phyloP scores from a whole-genome alignment of 1,284 basidiomycete genomes.

The Violaceomyces palustris region DNA sequence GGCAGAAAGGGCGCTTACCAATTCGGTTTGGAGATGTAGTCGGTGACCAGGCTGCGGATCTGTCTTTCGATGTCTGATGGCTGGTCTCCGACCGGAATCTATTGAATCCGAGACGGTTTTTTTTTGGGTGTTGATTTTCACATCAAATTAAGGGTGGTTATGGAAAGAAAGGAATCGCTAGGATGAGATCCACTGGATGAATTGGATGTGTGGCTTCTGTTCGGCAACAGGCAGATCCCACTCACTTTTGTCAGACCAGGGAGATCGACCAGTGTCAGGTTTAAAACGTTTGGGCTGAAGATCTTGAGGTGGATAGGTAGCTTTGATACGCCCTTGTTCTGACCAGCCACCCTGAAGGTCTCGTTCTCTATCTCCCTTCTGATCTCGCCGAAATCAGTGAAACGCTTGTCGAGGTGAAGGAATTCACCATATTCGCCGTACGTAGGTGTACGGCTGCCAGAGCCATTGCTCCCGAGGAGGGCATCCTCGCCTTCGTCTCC shows the following conservation, averaged over 20 bases:
- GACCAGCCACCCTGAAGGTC: conserved; percentile 92
- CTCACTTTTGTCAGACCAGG: conserved; percentile 87
- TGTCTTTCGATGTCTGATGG: conserved; percentile 89
- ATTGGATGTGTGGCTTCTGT: too few species aligned
- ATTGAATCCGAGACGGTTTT: too few species aligned
- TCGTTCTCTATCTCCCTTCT: conserved; percentile 96
- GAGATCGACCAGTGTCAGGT: conserved; percentile 90
- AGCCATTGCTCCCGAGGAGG: too few species aligned
- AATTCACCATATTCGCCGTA: conserved; percentile 88
- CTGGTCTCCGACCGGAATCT: conserved; percentile 60
- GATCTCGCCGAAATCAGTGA: conserved; percentile 90
- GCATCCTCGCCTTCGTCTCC: too few species aligned
- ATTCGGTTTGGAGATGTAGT: conserved; percentile 95
- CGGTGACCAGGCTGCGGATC: conserved; percentile 85
- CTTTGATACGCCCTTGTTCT: conserved; percentile 97
- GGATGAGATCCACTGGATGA: too few species aligned
- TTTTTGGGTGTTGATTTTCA: too few species aligned
- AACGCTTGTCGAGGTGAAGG: conserved; percentile 89
- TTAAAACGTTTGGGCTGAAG: conserved; percentile 89
- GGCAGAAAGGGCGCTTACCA: too few species aligned
- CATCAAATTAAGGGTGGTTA: too few species aligned
- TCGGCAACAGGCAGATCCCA: too few species aligned
- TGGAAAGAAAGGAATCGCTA: too few species aligned
- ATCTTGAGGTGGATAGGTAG: conserved; percentile 89
- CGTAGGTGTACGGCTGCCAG: conserved; percentile 13